These are phyloP conservation scores for Lepidium campestre DNA, from an alignment of 441 rosid species.

Conservation along the genomic window DNA sequence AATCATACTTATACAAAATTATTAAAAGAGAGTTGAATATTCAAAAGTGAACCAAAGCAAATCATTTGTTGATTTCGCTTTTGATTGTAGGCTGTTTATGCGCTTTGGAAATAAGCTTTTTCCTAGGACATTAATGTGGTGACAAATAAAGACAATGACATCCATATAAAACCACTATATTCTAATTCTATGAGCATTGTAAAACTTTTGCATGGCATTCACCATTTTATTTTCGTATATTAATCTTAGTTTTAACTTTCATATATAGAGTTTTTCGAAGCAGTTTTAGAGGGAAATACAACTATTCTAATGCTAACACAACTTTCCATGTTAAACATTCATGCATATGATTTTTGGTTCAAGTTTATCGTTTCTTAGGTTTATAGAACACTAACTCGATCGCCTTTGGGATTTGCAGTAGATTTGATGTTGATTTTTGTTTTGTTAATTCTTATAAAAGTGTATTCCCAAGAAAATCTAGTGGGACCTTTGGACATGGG, in stretches of 20 bases:
- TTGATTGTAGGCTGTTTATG: constrained; percentile 13
- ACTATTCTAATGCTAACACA: background rate
- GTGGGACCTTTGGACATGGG: background rate
- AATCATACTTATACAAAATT: background rate
- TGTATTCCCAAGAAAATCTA: background rate
- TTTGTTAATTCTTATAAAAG: background rate
- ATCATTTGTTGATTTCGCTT: constrained; percentile 19
- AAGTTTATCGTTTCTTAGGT: background rate
- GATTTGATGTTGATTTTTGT: too few relatives aligned
- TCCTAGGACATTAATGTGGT: constrained; percentile 5
- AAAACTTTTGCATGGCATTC: constrained; percentile 10
- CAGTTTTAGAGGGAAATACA: background rate
- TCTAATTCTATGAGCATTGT: constrained; percentile 2
- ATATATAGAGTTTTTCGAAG: too few relatives aligned
- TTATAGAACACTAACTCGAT: background rate
- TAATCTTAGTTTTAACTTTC: too few relatives aligned
- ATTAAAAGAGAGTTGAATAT: constrained; percentile 10
- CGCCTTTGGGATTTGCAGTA: background rate
- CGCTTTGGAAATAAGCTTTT: background rate
- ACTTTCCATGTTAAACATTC: background rate
- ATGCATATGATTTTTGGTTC: background rate
- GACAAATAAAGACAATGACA: constrained; percentile 13
- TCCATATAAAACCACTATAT: constrained; percentile 8
- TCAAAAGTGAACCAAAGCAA: constrained; percentile 24
- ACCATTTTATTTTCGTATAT: background rate